Evolutionary conservation across 2,329 filamentous ascomycete species (phyloP).

Genomic region (Fusarium sp.): DNA sequence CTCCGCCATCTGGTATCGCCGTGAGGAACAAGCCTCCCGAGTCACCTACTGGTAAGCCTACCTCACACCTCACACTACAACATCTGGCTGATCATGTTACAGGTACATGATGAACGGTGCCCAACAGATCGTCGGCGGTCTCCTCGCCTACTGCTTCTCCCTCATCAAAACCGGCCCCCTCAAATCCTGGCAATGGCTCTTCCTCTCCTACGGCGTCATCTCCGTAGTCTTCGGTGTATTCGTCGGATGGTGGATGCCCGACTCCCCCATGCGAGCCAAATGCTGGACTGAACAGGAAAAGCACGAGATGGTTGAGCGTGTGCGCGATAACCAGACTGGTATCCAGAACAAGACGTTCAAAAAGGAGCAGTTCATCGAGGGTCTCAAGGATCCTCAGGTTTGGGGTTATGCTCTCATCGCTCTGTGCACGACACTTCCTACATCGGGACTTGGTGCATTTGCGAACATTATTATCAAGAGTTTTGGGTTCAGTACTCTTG

Average conservation of each 20-base stretch:
- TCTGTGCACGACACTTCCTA: constrained; percentile 77
- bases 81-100: fast-evolving
- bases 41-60: constrained; percentile 71
- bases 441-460: constrained; percentile 76
- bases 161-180: constrained; percentile 62
- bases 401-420: constrained; percentile 73
- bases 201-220: constrained; percentile 70
- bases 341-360: constrained; percentile 64
- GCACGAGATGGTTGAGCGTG: constrained; percentile 67
- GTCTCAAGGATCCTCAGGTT: constrained; percentile 71
- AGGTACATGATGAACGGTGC: constrained; percentile 76
- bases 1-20: constrained; percentile 75
- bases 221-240: constrained; percentile 72
- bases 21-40: constrained; percentile 71
- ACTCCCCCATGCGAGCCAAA: constrained; percentile 76
- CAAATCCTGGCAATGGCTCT: constrained; percentile 74
- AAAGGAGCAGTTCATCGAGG: constrained; percentile 57
- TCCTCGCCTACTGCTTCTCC: constrained; percentile 72
- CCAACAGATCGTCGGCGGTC: constrained; percentile 76
- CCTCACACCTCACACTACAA: fast-evolving
- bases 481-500: constrained; percentile 71
- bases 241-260: constrained; percentile 71
- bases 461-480: constrained; percentile 77
- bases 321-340: constrained; percentile 68
- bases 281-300: constrained; percentile 75